Conservation (phyloP, 345 rosid genomes). For the Clausena lansium region DNA sequence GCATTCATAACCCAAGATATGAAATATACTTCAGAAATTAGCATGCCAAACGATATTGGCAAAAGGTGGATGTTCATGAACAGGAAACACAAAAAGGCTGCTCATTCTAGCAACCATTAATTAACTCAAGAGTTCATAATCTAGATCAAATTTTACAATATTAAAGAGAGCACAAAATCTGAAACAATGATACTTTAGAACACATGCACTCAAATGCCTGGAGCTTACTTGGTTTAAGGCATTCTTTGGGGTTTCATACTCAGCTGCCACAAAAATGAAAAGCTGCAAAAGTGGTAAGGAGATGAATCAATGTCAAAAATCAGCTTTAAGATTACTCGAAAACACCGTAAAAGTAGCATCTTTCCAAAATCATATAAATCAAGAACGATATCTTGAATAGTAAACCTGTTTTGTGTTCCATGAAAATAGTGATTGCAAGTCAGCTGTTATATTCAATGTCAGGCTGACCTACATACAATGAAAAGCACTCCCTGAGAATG, state of each 20-base stretch:
- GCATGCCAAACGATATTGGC: background rate
- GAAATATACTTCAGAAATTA: background rate
- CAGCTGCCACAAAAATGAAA: slow-evolving; percentile 83
- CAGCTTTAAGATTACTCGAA: background rate
- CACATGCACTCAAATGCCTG: background rate
- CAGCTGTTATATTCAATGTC: slow-evolving; percentile 81
- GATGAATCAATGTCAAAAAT: background rate
- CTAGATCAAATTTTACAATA: background rate
- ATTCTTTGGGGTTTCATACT: slow-evolving; percentile 78
- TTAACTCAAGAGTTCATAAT: background rate
- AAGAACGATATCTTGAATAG: background rate
- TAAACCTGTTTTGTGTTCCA: slow-evolving; percentile 99
- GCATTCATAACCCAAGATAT: background rate
- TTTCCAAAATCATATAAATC: background rate
- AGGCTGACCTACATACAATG: slow-evolving; percentile 70
- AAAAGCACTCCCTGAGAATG: slow-evolving; percentile 9
- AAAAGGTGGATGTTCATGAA: background rate
- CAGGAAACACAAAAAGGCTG: background rate
- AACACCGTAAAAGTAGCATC: background rate
- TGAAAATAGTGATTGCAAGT: slow-evolving; percentile 80
- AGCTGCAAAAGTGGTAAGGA: slow-evolving; percentile 45
- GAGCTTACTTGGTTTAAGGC: slow-evolving; percentile 77
- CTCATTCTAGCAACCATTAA: background rate
- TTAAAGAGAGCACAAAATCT: background rate
- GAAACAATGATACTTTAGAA: background rate